Base-by-base conservation (phyloP, 306 rosid species). In the Dalbergia cultrata region DNA sequence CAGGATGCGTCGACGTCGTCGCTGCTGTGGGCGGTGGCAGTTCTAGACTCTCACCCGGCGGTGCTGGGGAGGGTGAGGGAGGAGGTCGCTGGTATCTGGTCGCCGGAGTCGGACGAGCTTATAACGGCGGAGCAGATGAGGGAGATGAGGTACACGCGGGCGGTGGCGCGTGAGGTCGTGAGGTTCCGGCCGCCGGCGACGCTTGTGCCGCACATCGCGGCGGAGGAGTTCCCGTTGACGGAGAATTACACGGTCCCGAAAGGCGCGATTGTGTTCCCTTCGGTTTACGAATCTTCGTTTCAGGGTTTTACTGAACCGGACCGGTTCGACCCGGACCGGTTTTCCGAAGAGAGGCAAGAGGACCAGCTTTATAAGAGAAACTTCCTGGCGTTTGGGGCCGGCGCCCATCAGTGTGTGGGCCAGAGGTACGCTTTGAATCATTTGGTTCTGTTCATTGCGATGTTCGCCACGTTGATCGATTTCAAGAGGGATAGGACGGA, bases 1-100 rank as follows among this genome's bases (percentile, higher is more conserved):
- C 97, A 95, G 73, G 99, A 93, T 58, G 99, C 96, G 0, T 95
- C 99, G 1, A 95, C 94, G 0, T 95, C 99, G 11, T 95, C 99
- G 17, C 57, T 95, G 44, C 91, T 95, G 0, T 95, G 99, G 99
- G 97, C 98, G 64, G 92, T 95, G 74, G 62, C 89, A 58, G 79
- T 95, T 22, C 90, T 95, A 0, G 97, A 95, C 54, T 81, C 89
- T 6, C 95, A 95, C 43, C 94, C 92, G 0, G 89, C 78, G 5
- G 93, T 95, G 13, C 76, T 95, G 7, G 89, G 39, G 0, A 87
- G 57, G 67, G 94, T 95, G 5, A 77, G 97, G 7, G 84, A 81
- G 0, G 97, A 93, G 13, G 97, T 95, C 0, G 64, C 76, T 1
- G 73, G 80, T 1, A 67, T 87, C 9, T 95, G 99, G 99, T 72